Conservation (phyloP, 495 filamentous ascomycete species). For the Xylaria castorea region DNA sequence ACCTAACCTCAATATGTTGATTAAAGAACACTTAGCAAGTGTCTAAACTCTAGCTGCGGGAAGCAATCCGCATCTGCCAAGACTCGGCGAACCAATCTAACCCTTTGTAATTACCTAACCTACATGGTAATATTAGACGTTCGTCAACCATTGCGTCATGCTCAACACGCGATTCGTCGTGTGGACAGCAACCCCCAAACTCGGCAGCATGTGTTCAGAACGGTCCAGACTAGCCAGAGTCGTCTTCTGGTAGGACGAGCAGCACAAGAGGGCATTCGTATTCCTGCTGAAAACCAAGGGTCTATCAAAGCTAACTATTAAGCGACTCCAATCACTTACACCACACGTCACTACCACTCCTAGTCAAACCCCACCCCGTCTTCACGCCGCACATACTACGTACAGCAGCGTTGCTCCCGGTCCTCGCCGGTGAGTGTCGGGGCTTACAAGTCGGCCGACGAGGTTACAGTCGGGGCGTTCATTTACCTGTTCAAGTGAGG, state of each 20-base stretch:
- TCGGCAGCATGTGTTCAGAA: not conserved
- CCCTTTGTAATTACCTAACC: not conserved
- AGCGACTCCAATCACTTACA: constrained; percentile 8
- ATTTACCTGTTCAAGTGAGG: not conserved
- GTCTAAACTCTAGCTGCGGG: not conserved
- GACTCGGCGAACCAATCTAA: not conserved
- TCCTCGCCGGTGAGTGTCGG: not conserved
- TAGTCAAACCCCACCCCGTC: not conserved
- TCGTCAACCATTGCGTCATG: constrained; percentile 12
- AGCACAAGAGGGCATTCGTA: not conserved
- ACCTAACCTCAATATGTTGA: too few species aligned
- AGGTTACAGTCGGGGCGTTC: not conserved
- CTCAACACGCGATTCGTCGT: not conserved
- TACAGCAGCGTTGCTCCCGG: not conserved
- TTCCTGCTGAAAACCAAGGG: not conserved
- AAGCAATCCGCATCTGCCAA: not conserved
- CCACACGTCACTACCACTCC: not conserved
- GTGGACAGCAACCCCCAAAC: not conserved
- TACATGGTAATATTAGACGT: not conserved
- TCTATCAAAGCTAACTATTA: not conserved
- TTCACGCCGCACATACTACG: not conserved
- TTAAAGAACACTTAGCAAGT: not conserved
- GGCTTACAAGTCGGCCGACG: constrained; percentile 8
- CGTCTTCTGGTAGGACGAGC: not conserved
- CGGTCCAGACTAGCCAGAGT: not conserved